Evolutionary conservation across 2,329 filamentous ascomycete genomes (phyloP), one percentile per base, ranked within the genome.

Genomic region (Aspergillus chevalieri): DNA sequence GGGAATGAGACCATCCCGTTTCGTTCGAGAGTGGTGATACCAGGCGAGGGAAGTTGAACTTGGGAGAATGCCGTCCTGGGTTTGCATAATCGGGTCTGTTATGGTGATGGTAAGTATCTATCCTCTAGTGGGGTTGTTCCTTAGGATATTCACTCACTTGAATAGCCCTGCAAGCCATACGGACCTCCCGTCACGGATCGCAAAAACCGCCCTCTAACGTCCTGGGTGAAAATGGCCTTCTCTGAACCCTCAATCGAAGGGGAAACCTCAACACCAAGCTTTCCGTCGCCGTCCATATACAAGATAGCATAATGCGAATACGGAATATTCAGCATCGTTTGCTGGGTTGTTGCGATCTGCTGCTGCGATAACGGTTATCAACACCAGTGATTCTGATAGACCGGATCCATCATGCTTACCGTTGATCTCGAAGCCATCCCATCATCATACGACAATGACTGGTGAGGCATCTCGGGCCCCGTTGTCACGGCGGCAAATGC

Each of bases 241-340:
- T 60, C 65, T 38, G 60, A 65, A 15, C 62, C 61, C 14, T 60
- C 53, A 44, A 69, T 60, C 8, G 67, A 69, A 8, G 64, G 56
- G 0, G 67, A 70, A 12, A 57, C 59, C 47, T 66, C 58, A 3
- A 66, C 48, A 19, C 61, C 60, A 33, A 65, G 54, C 28, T 67
- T 58, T 2, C 67, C 67, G 46, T 65, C 60, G 14, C 62, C 59
- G 44, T 70, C 65, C 26, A 69, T 57, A 46, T 66, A 70, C 34
- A 70, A 59, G 48, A 70, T 55, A n/a, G 66, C 66, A 44, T 64
- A 70, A 46, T 70, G 67, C 5, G 62, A 57, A 30, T 66, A 66
- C 21, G 64, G 60, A 9, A 65, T 55, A 17, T 59, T 55, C 9
- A 58, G 47, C 36, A 52, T 51, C 17, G 49, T 46, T 14, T 56